Evolutionary conservation across 2,329 filamentous ascomycete genomes (phyloP), one percentile per base, ranked within the genome.

Genomic region (Incumbomyces lentus): DNA sequence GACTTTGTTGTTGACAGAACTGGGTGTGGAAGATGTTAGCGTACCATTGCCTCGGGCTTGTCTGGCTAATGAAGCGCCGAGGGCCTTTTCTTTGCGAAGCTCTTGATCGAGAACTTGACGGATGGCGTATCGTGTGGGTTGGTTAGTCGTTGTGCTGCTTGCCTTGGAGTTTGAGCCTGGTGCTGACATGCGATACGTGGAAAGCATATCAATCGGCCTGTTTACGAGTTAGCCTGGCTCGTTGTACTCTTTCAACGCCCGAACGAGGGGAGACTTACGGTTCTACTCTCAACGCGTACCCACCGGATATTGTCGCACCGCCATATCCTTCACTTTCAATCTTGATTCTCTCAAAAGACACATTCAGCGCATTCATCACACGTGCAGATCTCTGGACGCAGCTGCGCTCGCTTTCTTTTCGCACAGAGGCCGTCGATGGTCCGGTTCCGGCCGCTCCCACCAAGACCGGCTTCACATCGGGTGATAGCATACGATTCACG

Each of bases 101-200:
- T 96, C 90, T 62, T 92, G 86, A 59, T 95, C 88, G 1, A 98
- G 74, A 7, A 95, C 89, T 63, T 95, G 90, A 17, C 92, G 81
- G 5, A 98, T 83, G 1, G 90, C 90, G 60, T 87, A 98, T n/a
- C 92, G 79, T 0, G 86, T 86, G 0, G 86, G 87, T 1, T 79
- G 36, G n/a, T 16, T 29, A n/a, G 34, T 46, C 5, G 42, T 80
- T 8, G 78, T 32, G 33, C 2, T 38, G 31, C 19, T 32, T 31
- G 17, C 32, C 17, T 43, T 37, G 11, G 49, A 22, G 17, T 22
- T 41, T 12, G 44, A 34, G 31, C 11, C 37, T 12, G 44, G 22
- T 22, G 49, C 67, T 6, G 74, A 76, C 0, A 86, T 86, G 55
- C 86, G 81, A 56, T 86, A 96, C 0, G 76, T 75, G 1, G 83